Conservation (phyloP, 2,329 filamentous ascomycete genomes). For the Torrubiellomyces zombiae region DNA sequence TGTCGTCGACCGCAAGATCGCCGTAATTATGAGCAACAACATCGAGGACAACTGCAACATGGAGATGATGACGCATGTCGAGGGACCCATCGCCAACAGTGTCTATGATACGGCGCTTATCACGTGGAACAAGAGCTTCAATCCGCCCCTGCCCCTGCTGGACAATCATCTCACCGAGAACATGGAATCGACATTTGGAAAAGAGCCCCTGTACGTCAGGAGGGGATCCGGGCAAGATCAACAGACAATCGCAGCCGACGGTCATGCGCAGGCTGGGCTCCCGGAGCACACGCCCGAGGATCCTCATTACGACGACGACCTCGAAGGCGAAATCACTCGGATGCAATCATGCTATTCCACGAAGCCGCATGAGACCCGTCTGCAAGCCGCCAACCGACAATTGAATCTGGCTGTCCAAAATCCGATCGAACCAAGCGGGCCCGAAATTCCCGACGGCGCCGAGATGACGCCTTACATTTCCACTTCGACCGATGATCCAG, state of each 20-base stretch:
- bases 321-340: slow-evolving; percentile 43
- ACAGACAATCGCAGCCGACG: slow-evolving; percentile 1
- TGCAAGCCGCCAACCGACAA: slow-evolving; percentile 45
- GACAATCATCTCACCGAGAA: no score
- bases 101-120: slow-evolving; percentile 60
- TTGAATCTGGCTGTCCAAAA: slow-evolving; percentile 45
- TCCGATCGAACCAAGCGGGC: slow-evolving; percentile 32
- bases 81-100: slow-evolving; percentile 61
- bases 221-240: neutral
- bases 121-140: slow-evolving; percentile 48
- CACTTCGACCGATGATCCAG: slow-evolving; percentile 26
- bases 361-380: slow-evolving; percentile 29
- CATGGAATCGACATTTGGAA: no score
- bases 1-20: slow-evolving; percentile 57
- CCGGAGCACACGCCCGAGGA: slow-evolving; percentile 40
- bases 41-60: slow-evolving; percentile 65
- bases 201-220: slow-evolving; percentile 3
- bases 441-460: slow-evolving; percentile 31
- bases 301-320: slow-evolving; percentile 46
- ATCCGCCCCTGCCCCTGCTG: slow-evolving; percentile 5
- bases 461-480: slow-evolving; percentile 50
- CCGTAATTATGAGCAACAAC: slow-evolving; percentile 61
- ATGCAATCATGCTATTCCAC: slow-evolving; percentile 40
- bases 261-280: slow-evolving; percentile 10
- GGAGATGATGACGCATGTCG: slow-evolving; percentile 64